Evolutionary conservation across 148 eudicot species (phyloP).

Genomic region (Agrostemma githago): DNA sequence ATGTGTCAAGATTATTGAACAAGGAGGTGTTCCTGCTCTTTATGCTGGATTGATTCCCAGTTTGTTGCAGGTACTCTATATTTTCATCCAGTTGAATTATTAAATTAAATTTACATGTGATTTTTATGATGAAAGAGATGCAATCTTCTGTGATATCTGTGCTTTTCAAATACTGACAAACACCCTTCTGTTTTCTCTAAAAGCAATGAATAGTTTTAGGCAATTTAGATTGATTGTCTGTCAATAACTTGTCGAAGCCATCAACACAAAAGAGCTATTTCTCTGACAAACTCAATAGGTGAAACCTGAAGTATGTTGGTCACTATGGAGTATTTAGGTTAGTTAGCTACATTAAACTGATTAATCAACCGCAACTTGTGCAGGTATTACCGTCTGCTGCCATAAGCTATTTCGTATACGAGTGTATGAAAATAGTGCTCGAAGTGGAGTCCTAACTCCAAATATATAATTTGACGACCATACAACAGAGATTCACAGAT

Average conservation of each 20-base stretch:
- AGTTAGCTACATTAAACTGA: neutral
- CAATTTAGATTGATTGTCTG: neutral
- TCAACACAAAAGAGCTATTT: neutral
- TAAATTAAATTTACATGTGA: neutral
- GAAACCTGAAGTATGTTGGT: neutral
- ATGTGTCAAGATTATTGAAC: constrained; percentile 69
- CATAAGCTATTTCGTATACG: constrained; percentile 92
- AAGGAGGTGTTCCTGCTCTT: constrained; percentile 91
- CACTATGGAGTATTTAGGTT: neutral
- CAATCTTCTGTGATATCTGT: neutral
- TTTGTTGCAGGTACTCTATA: constrained; percentile 68
- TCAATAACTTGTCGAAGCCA: neutral
- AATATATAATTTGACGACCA: neutral
- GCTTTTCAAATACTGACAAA: neutral
- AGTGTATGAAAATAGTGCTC: constrained; percentile 88
- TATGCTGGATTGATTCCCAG: constrained; percentile 92
- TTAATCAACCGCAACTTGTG: constrained; percentile 21
- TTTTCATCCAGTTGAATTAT: neutral
- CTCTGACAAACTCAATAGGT: neutral
- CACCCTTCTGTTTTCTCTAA: neutral
- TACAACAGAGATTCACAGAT: neutral
- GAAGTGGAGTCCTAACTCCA: constrained; percentile 57
- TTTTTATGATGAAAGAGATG: neutral
- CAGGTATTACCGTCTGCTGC: constrained; percentile 99
- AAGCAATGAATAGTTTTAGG: neutral